phyloP scores from a whole-genome alignment of 164 flowering plant species.

The Malania oleifera region DNA sequence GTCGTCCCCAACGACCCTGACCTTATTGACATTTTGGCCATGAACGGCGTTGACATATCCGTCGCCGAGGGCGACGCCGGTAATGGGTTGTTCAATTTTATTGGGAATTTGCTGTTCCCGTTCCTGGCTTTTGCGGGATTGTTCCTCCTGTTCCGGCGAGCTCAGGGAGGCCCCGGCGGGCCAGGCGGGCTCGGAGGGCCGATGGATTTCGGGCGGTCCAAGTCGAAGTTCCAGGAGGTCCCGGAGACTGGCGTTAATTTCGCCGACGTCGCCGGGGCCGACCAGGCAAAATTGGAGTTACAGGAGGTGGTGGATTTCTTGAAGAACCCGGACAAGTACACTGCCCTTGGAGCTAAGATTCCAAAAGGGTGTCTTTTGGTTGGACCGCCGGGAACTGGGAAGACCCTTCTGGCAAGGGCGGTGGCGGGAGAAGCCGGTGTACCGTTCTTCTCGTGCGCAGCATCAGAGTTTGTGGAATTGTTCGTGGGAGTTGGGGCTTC shows the following conservation, averaged over 20 bases:
- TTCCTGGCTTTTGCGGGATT: conserved; percentile 78
- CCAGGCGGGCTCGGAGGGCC: conserved; percentile 98
- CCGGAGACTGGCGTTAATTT: conserved; percentile 90
- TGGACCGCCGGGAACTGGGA: conserved; percentile 96
- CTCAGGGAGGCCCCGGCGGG: conserved; percentile 93
- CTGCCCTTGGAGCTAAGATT: conserved; percentile 88
- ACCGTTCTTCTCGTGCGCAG: conserved; percentile 92
- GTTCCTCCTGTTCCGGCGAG: conserved; percentile 76
- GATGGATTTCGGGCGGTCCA: conserved; percentile 89
- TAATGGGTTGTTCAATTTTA: conserved; percentile 62
- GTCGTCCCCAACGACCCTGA: conserved; percentile 89
- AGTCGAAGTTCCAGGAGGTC: conserved; percentile 93
- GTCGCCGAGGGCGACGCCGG: conserved; percentile 94
- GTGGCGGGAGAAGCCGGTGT: conserved; percentile 93
- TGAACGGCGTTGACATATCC: conserved; percentile 98
- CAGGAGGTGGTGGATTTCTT: conserved; percentile 95
- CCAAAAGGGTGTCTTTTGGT: conserved; percentile 96
- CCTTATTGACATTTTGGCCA: conserved; percentile 87
- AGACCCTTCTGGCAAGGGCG: conserved; percentile 87
- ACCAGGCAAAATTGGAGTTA: conserved; percentile 86
- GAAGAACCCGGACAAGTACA: conserved; percentile 92
- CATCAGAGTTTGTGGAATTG: conserved; percentile 90
- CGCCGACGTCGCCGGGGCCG: conserved; percentile 93
- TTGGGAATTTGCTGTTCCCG: conserved; percentile 81
- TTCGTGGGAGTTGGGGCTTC: conserved; percentile 99